Evolutionary conservation across 1,139 yeast genomes (phyloP).

Genomic region (Yamadazyma spencermartinsiae): DNA sequence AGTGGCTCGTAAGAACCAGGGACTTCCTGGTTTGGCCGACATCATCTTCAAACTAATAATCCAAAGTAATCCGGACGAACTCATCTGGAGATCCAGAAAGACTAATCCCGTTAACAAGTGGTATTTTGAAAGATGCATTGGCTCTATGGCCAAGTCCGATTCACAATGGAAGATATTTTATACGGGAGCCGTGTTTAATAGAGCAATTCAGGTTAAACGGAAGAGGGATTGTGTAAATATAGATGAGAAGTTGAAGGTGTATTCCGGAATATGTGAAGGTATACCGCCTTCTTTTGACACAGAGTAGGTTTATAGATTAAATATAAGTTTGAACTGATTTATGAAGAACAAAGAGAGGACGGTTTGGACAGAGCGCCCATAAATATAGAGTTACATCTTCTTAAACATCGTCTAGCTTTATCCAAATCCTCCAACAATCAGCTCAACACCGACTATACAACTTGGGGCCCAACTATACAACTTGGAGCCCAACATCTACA

Average conservation of each 20-base stretch:
- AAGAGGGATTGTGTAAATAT: conserved; percentile 28
- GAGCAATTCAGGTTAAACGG: conserved; percentile 29
- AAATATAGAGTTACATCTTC: too few relatives aligned
- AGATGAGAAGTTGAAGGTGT: conserved; percentile 26
- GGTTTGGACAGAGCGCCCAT: too few relatives aligned
- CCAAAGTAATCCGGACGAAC: conserved; percentile 67
- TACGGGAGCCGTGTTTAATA: conserved; percentile 53
- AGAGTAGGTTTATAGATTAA: conserved; percentile 1
- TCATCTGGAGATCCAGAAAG: conserved; percentile 87
- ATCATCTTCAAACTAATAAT: conserved; percentile 81
- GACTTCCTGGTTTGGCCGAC: conserved; percentile 92
- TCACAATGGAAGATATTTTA: conserved; percentile 71
- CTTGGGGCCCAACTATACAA: too few relatives aligned
- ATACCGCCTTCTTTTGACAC: conserved; percentile 33
- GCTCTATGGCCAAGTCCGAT: conserved; percentile 55
- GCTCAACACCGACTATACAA: too few relatives aligned
- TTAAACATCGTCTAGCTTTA: too few relatives aligned
- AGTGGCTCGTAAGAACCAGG: conserved; percentile 78
- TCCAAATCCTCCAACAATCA: too few relatives aligned
- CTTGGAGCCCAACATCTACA: too few relatives aligned
- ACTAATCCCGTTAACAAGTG: conserved; percentile 92
- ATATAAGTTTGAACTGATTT: too few relatives aligned
- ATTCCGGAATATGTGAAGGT: conserved; percentile 32
- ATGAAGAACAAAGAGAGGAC: too few relatives aligned
- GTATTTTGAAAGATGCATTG: conserved; percentile 91